A percentile compares a stretch with the other conserved stretches of the same genome.
Conservation (phyloP, 192 early-diverging fungal genomes). For the Gonapodya prolifera region DNA sequence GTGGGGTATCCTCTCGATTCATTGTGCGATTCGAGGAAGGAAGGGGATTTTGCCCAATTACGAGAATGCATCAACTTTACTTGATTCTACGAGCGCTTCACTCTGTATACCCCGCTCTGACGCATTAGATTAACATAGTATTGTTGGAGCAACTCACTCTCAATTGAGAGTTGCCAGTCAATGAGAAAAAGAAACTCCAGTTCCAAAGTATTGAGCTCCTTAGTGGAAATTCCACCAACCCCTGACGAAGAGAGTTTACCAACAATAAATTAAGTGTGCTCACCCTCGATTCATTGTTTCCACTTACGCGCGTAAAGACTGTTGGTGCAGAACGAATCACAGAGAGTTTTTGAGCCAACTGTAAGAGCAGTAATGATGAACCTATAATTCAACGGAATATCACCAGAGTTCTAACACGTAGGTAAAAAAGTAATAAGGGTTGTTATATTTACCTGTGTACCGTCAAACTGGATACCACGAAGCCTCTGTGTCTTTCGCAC, state of each 20-base stretch:
- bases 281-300: not conserved
- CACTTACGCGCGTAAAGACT: slow-evolving; percentile 69
- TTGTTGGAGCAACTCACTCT: slow-evolving; percentile 67
- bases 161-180: slow-evolving; percentile 76
- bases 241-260: not conserved
- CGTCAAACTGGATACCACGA: slow-evolving; percentile 7
- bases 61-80: no score
- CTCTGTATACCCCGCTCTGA: slow-evolving; percentile 24
- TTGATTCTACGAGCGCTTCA: no score
- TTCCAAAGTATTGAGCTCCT: slow-evolving; percentile 83
- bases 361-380: slow-evolving; percentile 86
- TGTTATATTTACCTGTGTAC: slow-evolving; percentile 5
- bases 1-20: not conserved
- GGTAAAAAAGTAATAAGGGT: no score
- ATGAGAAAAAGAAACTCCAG: slow-evolving; percentile 80
- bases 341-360: slow-evolving; percentile 73
- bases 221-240: slow-evolving; percentile 84
- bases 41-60: no score
- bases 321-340: slow-evolving; percentile 92
- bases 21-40: no score
- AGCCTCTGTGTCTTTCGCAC: slow-evolving; percentile 37
- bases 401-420: no score
- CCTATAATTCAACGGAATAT: slow-evolving; percentile 16
- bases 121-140: slow-evolving; percentile 86
- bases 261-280: not conserved